A percentile compares a stretch with the other conserved stretches of the same genome.
These are phyloP conservation scores for Diaporthe batatas DNA, from an alignment of 2,329 filamentous ascomycete genomes.

Conservation along the genomic window DNA sequence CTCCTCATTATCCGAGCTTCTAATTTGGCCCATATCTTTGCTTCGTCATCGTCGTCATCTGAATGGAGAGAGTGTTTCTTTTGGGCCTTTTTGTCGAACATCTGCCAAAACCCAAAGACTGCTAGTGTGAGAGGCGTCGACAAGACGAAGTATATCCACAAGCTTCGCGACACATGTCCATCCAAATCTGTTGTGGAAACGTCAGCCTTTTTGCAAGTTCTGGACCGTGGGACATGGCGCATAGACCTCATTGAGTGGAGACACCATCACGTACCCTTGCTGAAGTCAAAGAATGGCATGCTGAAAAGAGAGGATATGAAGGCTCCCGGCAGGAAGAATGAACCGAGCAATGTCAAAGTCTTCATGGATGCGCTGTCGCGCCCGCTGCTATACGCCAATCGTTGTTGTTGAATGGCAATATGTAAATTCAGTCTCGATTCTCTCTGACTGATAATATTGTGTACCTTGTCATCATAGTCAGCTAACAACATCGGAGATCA, in stretches of 20 bases:
- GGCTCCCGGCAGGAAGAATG: neutral
- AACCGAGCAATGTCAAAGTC: neutral
- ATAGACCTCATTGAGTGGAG: fast-evolving
- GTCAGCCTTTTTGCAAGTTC: neutral
- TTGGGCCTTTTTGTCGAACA: neutral
- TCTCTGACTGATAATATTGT: slow-evolving; percentile 52
- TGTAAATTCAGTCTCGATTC: slow-evolving; percentile 53
- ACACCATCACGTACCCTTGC: neutral
- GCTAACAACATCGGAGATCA: neutral
- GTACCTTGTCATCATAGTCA: slow-evolving; percentile 45
- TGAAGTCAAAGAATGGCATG: slow-evolving; percentile 32
- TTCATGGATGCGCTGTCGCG: slow-evolving; percentile 48
- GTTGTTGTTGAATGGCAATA: slow-evolving; percentile 46
- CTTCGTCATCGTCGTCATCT: neutral
- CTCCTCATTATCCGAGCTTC: slow-evolving; percentile 24
- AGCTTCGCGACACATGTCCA: slow-evolving; percentile 17
- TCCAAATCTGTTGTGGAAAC: neutral
- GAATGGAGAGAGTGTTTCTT: neutral
- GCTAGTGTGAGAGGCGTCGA: neutral
- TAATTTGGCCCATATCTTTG: neutral
- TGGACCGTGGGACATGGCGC: neutral
- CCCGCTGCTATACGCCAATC: slow-evolving; percentile 44
- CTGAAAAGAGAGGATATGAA: slow-evolving; percentile 23
- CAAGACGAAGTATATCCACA: slow-evolving; percentile 34
- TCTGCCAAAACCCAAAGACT: slow-evolving; percentile 10